phyloP scores from a whole-genome alignment of 768 basidiomycete species.

The Pleurotus tuoliensis region DNA sequence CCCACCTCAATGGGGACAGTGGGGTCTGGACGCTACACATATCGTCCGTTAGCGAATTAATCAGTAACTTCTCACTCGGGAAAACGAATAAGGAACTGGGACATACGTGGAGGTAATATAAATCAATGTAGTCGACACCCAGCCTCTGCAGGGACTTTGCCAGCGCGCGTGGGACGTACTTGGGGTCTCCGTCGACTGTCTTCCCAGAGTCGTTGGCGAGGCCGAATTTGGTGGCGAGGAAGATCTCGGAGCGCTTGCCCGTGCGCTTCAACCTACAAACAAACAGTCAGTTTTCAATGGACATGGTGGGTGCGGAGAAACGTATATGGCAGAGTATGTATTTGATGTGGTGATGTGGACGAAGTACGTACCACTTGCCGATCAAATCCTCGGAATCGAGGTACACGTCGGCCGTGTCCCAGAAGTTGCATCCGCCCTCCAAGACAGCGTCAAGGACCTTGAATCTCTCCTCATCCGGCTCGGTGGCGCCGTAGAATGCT shows the following conservation, averaged over 20 bases:
- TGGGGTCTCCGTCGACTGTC: conserved; percentile 24
- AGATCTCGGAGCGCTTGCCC: conserved; percentile 44
- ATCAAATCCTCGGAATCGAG: conserved; percentile 14
- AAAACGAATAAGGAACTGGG: background rate
- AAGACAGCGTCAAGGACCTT: conserved; percentile 43
- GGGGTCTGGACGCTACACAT: conserved; percentile 11
- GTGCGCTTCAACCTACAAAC: conserved; percentile 38
- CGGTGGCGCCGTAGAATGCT: conserved; percentile 31
- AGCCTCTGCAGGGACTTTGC: conserved; percentile 37
- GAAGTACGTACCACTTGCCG: conserved; percentile 21
- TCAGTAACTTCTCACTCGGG: background rate
- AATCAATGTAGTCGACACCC: conserved; percentile 33
- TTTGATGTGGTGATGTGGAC: no score
- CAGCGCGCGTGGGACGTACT: conserved; percentile 33
- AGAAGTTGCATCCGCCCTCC: conserved; percentile 37
- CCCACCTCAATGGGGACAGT: conserved; percentile 25
- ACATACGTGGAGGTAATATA: conserved; percentile 35
- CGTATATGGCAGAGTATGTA: no score
- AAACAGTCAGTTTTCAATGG: background rate
- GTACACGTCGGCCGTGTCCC: conserved; percentile 49
- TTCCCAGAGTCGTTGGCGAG: conserved; percentile 18
- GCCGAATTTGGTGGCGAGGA: conserved; percentile 55
- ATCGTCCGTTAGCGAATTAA: background rate
- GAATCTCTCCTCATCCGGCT: conserved; percentile 47
- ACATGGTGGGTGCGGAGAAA: no score